Conservation (phyloP, 2,329 filamentous ascomycete species). For the Colletotrichum echinochloae region DNA sequence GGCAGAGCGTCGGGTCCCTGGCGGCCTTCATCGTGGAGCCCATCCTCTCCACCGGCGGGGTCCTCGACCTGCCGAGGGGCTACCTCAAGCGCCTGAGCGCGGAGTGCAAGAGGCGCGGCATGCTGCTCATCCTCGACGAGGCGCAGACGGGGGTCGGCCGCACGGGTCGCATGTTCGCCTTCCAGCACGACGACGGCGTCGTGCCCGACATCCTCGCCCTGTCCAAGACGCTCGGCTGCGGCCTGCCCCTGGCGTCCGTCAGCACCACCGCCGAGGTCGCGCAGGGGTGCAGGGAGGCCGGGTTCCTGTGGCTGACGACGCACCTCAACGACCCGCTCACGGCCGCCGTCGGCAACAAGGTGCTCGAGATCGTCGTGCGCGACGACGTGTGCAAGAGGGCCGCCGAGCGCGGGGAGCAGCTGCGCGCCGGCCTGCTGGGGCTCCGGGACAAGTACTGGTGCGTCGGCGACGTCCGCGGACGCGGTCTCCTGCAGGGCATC, state of each 20-base stretch:
- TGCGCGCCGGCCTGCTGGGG: conserved; percentile 56
- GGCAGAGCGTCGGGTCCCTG: conserved; percentile 68
- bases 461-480: conserved; percentile 64
- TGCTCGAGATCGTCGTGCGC: conserved; percentile 64
- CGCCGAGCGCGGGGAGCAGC: conserved; percentile 54
- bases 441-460: conserved; percentile 63
- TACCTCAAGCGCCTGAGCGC: conserved; percentile 65
- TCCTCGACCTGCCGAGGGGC: conserved; percentile 65
- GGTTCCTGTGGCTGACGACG: conserved; percentile 64
- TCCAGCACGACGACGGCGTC: conserved; percentile 62
- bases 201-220: conserved; percentile 63
- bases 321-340: conserved; percentile 67
- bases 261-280: conserved; percentile 62
- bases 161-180: conserved; percentile 69
- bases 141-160: conserved; percentile 70
- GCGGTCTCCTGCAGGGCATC: conserved; percentile 62
- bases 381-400: conserved; percentile 59
- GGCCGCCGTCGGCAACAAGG: conserved; percentile 65
- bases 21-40: conserved; percentile 73
- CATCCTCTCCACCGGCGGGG: conserved; percentile 68
- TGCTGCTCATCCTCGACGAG: conserved; percentile 71
- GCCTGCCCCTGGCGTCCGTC: conserved; percentile 63
- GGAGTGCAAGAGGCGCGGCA: conserved; percentile 65
- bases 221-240: conserved; percentile 66
- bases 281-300: conserved; percentile 55